phyloP scores from a whole-genome alignment of 345 rosid genomes.

The Murraya paniculata region DNA sequence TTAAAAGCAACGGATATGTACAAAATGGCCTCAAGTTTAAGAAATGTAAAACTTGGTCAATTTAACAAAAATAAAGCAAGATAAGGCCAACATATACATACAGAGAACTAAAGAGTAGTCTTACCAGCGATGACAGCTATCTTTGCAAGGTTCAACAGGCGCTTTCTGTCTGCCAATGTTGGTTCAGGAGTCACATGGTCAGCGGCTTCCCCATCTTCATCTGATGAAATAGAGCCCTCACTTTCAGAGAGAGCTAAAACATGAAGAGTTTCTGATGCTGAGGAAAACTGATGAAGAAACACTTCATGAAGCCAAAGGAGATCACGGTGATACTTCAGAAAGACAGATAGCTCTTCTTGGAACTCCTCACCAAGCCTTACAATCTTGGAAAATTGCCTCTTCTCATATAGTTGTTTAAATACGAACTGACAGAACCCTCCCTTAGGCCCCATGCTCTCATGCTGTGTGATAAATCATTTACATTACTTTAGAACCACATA shows the following conservation, averaged over 20 bases:
- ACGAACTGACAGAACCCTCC: conserved; percentile 95
- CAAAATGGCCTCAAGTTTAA: background rate
- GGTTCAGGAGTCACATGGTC: conserved; percentile 28
- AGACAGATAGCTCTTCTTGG: conserved; percentile 67
- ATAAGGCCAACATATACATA: background rate
- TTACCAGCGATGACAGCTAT: conserved; percentile 83
- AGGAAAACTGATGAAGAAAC: conserved; percentile 81
- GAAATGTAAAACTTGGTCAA: background rate
- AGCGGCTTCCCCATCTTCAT: conserved; percentile 41
- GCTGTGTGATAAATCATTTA: conserved; percentile 44
- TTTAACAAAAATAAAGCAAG: background rate
- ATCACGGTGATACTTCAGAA: conserved; percentile 59
- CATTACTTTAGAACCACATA: conserved; percentile 8
- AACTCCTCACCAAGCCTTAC: conserved; percentile 95
- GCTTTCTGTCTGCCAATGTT: conserved; percentile 68
- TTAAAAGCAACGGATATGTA: background rate
- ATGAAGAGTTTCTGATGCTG: conserved; percentile 88
- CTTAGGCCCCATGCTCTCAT: conserved; percentile 81
- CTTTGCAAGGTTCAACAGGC: conserved; percentile 77
- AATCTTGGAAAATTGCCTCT: conserved; percentile 72
- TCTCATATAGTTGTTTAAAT: conserved; percentile 63
- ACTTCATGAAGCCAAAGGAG: conserved; percentile 87
- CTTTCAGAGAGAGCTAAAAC: conserved; percentile 68
- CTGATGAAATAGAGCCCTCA: conserved; percentile 35
- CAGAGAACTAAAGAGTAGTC: background rate